Conservation (phyloP, 2,329 filamentous ascomycete genomes). For the Colletotrichum sp. region DNA sequence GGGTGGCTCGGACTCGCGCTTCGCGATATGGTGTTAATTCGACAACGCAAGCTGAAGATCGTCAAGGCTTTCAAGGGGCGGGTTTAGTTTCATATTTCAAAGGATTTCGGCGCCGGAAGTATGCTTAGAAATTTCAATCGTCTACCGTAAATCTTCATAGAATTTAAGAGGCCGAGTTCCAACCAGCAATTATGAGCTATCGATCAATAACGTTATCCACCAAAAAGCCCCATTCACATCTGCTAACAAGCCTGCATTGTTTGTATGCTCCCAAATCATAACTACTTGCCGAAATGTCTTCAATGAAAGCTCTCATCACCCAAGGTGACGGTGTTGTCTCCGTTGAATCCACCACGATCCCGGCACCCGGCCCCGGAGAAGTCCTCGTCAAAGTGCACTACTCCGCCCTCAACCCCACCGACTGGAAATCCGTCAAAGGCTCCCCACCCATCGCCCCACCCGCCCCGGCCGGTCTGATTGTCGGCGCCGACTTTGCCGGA, state of each 20-base stretch:
- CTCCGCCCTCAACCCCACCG: constrained; percentile 36
- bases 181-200: neutral
- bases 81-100: neutral
- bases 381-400: constrained; percentile 35
- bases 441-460: neutral
- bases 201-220: neutral
- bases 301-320: constrained; percentile 35
- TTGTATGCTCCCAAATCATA: neutral
- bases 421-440: constrained; percentile 29
- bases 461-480: constrained; percentile 26
- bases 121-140: neutral
- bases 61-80: neutral
- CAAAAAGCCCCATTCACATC: neutral
- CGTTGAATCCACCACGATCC: constrained; percentile 28
- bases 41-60: no score
- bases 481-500: constrained; percentile 38
- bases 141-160: neutral
- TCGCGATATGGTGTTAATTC: no score
- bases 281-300: neutral
- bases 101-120: neutral
- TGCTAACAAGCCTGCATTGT: neutral
- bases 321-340: constrained; percentile 26
- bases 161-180: neutral
- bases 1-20: neutral
- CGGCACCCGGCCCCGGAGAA: constrained; percentile 30